Percentiles rank a stretch among this genome's conserved stretches.
These are phyloP conservation scores for Colletotrichum liriopes DNA, from an alignment of 2,329 filamentous ascomycete species.

Conservation along the genomic window DNA sequence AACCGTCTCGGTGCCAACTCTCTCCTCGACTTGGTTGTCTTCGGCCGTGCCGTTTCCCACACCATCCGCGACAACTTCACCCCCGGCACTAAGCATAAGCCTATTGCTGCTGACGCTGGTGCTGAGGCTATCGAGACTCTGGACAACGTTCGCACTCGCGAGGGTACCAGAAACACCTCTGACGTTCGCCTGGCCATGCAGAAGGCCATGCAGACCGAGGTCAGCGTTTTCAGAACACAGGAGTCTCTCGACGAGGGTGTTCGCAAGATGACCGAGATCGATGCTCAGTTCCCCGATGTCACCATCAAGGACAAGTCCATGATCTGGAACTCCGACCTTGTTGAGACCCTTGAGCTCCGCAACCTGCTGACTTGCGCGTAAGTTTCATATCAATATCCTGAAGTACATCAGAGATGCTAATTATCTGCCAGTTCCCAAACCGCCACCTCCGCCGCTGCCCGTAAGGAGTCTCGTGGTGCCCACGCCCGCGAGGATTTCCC, in stretches of 20 bases:
- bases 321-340: constrained; percentile 99
- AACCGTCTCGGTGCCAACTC: constrained; percentile 99
- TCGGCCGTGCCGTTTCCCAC: constrained; percentile 97
- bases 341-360: constrained; percentile 94
- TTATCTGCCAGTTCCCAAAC: constrained; percentile 80
- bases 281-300: constrained; percentile 84
- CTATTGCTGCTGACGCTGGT: constrained; percentile 87
- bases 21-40: constrained; percentile 96
- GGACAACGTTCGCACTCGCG: constrained; percentile 86
- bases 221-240: constrained; percentile 96
- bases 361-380: constrained; percentile 98
- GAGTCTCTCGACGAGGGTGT: constrained; percentile 96
- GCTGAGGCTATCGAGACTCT: constrained; percentile 89
- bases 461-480: constrained; percentile 97
- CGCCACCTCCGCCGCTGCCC: constrained; percentile 88
- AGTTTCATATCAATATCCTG: constrained; percentile 60
- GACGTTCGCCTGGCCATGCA: constrained; percentile 95
- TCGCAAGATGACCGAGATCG: constrained; percentile 87
- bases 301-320: constrained; percentile 98
- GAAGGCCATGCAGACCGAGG: constrained; percentile 98
- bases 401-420: constrained; percentile 22
- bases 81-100: constrained; percentile 85
- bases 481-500: constrained; percentile 98
- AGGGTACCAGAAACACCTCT: constrained; percentile 88
- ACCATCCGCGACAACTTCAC: constrained; percentile 95